Conservation (phyloP, 1,284 basidiomycete species). For the Cerrena zonata region DNA sequence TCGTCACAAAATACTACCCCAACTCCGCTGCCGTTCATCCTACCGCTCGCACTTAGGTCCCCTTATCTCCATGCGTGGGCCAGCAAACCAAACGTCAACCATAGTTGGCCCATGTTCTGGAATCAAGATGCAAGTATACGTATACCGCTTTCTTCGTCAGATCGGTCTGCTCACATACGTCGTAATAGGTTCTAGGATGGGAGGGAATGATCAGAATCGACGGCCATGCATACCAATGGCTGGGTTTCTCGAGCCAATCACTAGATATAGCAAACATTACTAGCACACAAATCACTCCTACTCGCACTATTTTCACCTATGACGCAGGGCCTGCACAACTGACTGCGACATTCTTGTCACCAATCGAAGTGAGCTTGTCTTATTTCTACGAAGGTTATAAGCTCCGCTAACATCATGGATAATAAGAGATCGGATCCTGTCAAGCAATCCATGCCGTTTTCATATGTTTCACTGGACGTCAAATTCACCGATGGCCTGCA, state of each 20-base stretch:
- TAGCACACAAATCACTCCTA: slow-evolving; percentile 14
- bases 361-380: slow-evolving; percentile 16
- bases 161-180: neutral
- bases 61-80: slow-evolving; percentile 17
- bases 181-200: slow-evolving; percentile 13
- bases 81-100: neutral
- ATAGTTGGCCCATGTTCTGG: slow-evolving; percentile 15
- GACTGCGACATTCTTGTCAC: slow-evolving; percentile 17
- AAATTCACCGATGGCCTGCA: slow-evolving; percentile 24
- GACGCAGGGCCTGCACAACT: slow-evolving; percentile 18
- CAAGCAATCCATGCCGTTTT: slow-evolving; percentile 30
- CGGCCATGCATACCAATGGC: slow-evolving; percentile 16
- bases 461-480: slow-evolving; percentile 28
- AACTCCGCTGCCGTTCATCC: neutral
- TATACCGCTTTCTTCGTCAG: neutral
- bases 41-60: slow-evolving; percentile 12
- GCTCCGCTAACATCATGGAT: too few species aligned
- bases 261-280: slow-evolving; percentile 9
- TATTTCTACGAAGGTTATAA: too few species aligned
- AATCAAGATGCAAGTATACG: slow-evolving; percentile 7
- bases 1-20: neutral
- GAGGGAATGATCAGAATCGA: slow-evolving; percentile 19
- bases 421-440: slow-evolving; percentile 27
- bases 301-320: slow-evolving; percentile 14
- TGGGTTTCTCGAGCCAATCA: slow-evolving; percentile 8